A percentile compares a stretch with the other conserved stretches of the same genome.
Evolutionary conservation across 306 rosid genomes (phyloP).

Genomic region (Oemleria cerasiformis): DNA sequence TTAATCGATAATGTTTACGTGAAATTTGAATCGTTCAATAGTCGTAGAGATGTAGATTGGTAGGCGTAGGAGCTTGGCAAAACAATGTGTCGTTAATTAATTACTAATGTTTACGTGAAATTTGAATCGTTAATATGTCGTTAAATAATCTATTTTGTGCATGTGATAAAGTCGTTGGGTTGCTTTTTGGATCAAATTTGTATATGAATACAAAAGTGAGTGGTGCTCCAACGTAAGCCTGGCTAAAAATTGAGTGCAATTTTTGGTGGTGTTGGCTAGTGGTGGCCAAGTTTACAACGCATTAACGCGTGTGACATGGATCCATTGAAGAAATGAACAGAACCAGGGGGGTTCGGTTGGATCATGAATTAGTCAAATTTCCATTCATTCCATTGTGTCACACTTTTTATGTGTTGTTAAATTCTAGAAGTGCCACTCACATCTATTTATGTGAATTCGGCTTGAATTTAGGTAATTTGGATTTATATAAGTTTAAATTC

Average conservation of each 20-base stretch:
- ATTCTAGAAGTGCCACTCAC: not conserved
- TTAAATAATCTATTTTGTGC: too few relatives aligned
- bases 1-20: too few relatives aligned
- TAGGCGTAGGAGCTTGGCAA: too few relatives aligned
- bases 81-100: too few relatives aligned
- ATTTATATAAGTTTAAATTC: too few relatives aligned
- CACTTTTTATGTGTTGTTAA: not conserved
- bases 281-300: not conserved
- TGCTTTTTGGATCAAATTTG: not conserved
- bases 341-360: not conserved
- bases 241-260: not conserved
- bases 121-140: too few relatives aligned
- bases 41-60: too few relatives aligned
- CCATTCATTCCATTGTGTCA: not conserved
- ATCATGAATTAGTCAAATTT: not conserved
- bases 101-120: too few relatives aligned
- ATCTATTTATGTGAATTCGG: not conserved
- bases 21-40: too few relatives aligned
- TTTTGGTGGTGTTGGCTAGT: not conserved
- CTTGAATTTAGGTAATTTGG: too few relatives aligned
- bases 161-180: not conserved
- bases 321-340: not conserved
- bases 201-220: not conserved
- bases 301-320: not conserved
- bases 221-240: not conserved